Evolutionary conservation across 495 filamentous ascomycete species (phyloP).

Genomic region (Aspergillus mulundensis): DNA sequence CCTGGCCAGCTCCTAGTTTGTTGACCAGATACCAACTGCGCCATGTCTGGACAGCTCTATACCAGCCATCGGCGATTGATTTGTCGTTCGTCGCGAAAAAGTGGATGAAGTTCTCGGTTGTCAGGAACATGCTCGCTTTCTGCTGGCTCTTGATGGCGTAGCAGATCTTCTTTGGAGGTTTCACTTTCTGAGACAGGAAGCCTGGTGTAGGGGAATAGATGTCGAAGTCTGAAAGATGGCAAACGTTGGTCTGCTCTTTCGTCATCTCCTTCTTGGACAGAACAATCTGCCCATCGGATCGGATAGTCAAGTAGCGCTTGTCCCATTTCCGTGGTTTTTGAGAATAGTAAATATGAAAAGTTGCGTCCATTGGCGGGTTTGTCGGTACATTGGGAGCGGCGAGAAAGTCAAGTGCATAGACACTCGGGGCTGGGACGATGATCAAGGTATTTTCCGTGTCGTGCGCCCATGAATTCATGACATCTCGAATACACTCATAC

Average conservation of each 20-base stretch:
- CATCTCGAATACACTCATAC: constrained; percentile 83
- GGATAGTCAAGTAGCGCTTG: constrained; percentile 75
- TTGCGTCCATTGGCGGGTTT: constrained; percentile 56
- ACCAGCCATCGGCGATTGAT: constrained; percentile 60
- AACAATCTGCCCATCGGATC: constrained; percentile 68
- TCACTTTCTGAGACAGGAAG: constrained; percentile 58
- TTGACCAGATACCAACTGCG: constrained; percentile 84
- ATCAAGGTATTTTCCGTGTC: constrained; percentile 69
- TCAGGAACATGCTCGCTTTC: constrained; percentile 78
- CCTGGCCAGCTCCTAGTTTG: constrained; percentile 48
- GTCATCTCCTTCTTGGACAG: constrained; percentile 61
- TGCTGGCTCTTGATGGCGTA: constrained; percentile 92
- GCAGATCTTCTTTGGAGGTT: constrained; percentile 73
- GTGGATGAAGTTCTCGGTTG: constrained; percentile 80
- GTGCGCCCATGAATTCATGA: constrained; percentile 87
- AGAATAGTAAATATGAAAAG: constrained; percentile 73
- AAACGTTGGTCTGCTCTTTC: constrained; percentile 62
- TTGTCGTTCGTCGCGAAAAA: constrained; percentile 81
- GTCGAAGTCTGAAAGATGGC: constrained; percentile 91
- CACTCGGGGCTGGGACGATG: constrained; percentile 49
- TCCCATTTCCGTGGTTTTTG: constrained; percentile 79
- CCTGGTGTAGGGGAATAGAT: constrained; percentile 72
- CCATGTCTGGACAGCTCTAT: constrained; percentile 70
- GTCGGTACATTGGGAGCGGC: constrained; percentile 50
- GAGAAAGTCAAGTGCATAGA: constrained; percentile 44